Percentiles rank a stretch among this genome's conserved stretches.
Conservation (phyloP, 2,329 filamentous ascomycete species). For the Fusarium oligoseptatum region DNA sequence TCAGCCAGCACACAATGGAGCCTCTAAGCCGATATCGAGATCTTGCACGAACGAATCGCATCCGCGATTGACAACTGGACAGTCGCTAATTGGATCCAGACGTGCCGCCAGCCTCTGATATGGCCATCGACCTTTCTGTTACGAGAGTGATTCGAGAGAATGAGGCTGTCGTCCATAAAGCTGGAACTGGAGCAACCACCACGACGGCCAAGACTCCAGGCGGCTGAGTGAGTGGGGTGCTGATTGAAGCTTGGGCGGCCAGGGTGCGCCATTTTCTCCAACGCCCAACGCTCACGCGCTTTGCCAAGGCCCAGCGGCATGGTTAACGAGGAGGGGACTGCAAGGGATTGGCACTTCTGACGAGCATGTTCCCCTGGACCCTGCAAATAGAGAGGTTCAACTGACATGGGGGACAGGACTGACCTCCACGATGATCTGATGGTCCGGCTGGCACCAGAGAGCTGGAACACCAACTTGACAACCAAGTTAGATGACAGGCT, state of each 20-base stretch:
- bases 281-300: slow-evolving; percentile 16
- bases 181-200: neutral
- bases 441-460: slow-evolving; percentile 5
- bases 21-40: neutral
- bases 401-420: slow-evolving; percentile 5
- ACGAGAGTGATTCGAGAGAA: neutral
- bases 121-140: neutral
- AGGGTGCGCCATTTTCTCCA: slow-evolving; percentile 35
- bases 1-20: neutral
- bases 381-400: slow-evolving; percentile 8
- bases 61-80: neutral
- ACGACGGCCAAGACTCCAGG: neutral
- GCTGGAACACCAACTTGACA: neutral
- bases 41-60: neutral
- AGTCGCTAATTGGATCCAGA: neutral
- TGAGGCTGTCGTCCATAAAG: slow-evolving; percentile 17
- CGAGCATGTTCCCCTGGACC: slow-evolving; percentile 15
- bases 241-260: slow-evolving; percentile 4
- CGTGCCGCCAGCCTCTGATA: neutral
- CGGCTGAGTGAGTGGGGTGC: slow-evolving; percentile 11
- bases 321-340: slow-evolving; percentile 9
- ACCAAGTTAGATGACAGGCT: slow-evolving; percentile 8
- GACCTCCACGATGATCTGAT: slow-evolving; percentile 2
- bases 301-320: slow-evolving; percentile 17
- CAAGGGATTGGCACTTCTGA: slow-evolving; percentile 2